Percentiles rank a stretch among this genome's conserved stretches.
Conservation (phyloP, 345 rosid species). For the Gossypium longicalyx region DNA sequence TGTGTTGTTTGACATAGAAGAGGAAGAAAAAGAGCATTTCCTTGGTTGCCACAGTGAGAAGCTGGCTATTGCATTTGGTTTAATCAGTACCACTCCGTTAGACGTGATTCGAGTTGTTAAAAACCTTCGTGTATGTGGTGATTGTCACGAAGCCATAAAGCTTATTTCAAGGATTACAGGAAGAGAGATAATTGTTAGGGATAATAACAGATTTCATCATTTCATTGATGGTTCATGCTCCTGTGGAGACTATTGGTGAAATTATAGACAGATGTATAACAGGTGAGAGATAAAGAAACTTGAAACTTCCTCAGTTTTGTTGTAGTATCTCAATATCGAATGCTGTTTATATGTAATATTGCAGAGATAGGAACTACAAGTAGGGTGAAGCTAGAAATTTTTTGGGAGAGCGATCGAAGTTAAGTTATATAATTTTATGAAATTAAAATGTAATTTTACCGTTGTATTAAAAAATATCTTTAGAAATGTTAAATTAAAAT, state of each 20-base stretch:
- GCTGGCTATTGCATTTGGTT: slow-evolving; percentile 5
- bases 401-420: too few relatives aligned
- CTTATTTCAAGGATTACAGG: slow-evolving; percentile 7
- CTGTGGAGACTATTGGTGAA: slow-evolving; percentile 11
- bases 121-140: slow-evolving; percentile 8
- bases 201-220: slow-evolving; percentile 13
- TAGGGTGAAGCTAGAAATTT: too few relatives aligned
- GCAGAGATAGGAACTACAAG: not conserved
- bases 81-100: not conserved
- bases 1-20: slow-evolving; percentile 7
- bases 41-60: slow-evolving; percentile 12
- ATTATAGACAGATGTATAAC: not conserved
- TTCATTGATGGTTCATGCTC: slow-evolving; percentile 1
- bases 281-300: not conserved
- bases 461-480: too few relatives aligned
- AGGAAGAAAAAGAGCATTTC: slow-evolving; percentile 8
- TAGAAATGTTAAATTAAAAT: too few relatives aligned
- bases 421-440: too few relatives aligned
- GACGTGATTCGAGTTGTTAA: slow-evolving; percentile 5
- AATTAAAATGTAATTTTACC: too few relatives aligned
- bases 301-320: not conserved
- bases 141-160: slow-evolving; percentile 8
- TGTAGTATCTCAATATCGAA: not conserved
- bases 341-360: not conserved
- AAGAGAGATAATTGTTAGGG: slow-evolving; percentile 6